phyloP scores from a whole-genome alignment of 768 basidiomycete genomes.

The Lanmaoa rubissima region DNA sequence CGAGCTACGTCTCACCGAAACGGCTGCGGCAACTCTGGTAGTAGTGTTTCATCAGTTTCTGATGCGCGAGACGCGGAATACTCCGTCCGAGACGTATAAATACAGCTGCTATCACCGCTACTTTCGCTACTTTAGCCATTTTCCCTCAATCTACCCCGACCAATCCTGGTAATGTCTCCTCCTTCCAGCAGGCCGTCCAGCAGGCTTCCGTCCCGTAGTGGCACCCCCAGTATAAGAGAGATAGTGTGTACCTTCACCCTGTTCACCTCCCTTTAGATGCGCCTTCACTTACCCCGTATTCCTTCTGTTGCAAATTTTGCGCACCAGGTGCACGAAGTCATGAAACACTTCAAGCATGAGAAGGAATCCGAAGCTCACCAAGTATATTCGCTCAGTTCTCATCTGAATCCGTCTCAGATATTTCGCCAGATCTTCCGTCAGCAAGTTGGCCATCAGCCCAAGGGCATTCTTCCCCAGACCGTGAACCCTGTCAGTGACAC shows the following conservation, averaged over 20 bases:
- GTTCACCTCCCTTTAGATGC: slow-evolving; percentile 17
- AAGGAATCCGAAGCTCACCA: slow-evolving; percentile 87
- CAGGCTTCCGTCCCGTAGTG: slow-evolving; percentile 36
- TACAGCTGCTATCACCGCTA: slow-evolving; percentile 2
- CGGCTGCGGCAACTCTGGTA: too few relatives aligned
- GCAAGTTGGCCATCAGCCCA: slow-evolving; percentile 66
- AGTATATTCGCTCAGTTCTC: slow-evolving; percentile 36
- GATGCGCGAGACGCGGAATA: neutral
- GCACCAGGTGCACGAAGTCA: slow-evolving; percentile 64
- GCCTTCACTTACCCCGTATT: slow-evolving; percentile 29
- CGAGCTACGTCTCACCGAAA: too few relatives aligned
- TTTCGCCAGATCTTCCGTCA: slow-evolving; percentile 67
- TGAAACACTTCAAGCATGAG: slow-evolving; percentile 70
- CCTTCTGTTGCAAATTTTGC: slow-evolving; percentile 33
- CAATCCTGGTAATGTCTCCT: slow-evolving; percentile 24
- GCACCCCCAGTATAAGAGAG: slow-evolving; percentile 43
- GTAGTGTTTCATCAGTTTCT: neutral
- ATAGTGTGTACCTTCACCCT: slow-evolving; percentile 32
- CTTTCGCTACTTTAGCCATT: slow-evolving; percentile 2
- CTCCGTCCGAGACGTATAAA: slow-evolving; percentile 19
- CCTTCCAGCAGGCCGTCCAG: slow-evolving; percentile 28
- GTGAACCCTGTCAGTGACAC: slow-evolving; percentile 57
- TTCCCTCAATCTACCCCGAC: slow-evolving; percentile 14
- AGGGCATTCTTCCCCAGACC: slow-evolving; percentile 63
- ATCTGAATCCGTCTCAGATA: slow-evolving; percentile 1